These are phyloP conservation scores for Besnoitia besnoiti DNA, from an alignment of 169 alveolate species.

Conservation along the genomic window DNA sequence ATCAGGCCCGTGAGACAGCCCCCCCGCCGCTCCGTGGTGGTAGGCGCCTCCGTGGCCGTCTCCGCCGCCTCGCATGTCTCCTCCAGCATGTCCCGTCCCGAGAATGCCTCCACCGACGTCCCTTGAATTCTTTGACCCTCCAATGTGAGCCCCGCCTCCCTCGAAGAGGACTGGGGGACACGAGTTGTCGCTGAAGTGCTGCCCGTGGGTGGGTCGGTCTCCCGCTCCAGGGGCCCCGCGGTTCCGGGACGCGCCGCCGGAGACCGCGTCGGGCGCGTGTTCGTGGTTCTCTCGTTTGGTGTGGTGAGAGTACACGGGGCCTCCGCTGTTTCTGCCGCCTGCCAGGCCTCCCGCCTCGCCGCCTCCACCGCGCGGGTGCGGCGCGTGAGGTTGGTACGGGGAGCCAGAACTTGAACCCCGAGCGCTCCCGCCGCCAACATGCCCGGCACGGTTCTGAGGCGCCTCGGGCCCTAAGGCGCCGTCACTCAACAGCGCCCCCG, in stretches of 20 bases:
- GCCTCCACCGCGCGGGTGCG: not conserved
- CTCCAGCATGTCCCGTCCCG: not conserved
- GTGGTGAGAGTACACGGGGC: not conserved
- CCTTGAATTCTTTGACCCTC: not conserved
- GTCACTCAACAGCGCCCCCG: not conserved
- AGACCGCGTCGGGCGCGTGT: not conserved
- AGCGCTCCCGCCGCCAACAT: not conserved
- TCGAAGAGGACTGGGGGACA: not conserved
- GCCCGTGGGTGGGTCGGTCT: not conserved
- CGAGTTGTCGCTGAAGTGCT: not conserved
- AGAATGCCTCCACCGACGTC: not conserved
- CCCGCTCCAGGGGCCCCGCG: not conserved
- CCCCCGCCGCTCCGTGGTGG: not conserved
- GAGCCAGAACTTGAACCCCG: not conserved
- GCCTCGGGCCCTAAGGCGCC: not conserved
- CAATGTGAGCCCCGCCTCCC: not conserved
- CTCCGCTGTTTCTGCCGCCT: not conserved
- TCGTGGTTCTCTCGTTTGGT: not conserved
- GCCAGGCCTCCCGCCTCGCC: not conserved
- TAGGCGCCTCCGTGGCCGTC: not conserved
- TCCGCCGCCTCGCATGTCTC: not conserved
- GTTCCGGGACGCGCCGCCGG: not conserved
- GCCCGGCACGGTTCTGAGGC: not conserved
- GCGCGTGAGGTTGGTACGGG: not conserved
- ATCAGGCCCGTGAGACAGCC: not conserved